A percentile compares a stretch with the other conserved stretches of the same genome.
These are phyloP conservation scores for Ophiosphaerella korrae DNA, from an alignment of 2,329 filamentous ascomycete species.

Conservation along the genomic window DNA sequence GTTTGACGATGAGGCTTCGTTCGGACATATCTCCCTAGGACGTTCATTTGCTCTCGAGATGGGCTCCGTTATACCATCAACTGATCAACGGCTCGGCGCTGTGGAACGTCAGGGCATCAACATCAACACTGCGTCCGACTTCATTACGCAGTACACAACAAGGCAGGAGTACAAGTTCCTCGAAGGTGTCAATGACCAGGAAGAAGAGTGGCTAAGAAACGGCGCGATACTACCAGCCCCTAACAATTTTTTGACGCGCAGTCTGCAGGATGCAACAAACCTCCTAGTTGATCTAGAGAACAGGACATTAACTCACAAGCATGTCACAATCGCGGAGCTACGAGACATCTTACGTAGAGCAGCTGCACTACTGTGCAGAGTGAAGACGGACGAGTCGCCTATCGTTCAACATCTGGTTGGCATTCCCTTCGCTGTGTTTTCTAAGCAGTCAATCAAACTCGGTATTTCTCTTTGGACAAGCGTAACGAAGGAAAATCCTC, in stretches of 20 bases:
- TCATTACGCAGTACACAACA: constrained; percentile 95
- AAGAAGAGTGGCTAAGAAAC: constrained; percentile 66
- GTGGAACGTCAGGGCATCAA: constrained; percentile 75
- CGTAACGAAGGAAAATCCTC: constrained; percentile 93
- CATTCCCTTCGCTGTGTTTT: constrained; percentile 92
- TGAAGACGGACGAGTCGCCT: constrained; percentile 73
- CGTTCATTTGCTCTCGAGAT: constrained; percentile 94
- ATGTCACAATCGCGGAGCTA: constrained; percentile 74
- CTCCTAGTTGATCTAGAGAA: constrained; percentile 74
- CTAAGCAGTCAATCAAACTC: constrained; percentile 92
- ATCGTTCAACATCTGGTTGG: constrained; percentile 87
- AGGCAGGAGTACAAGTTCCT: constrained; percentile 94
- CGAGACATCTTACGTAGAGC: constrained; percentile 83
- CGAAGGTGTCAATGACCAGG: constrained; percentile 72
- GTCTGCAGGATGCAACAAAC: constrained; percentile 57
- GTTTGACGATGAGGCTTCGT: constrained; percentile 87
- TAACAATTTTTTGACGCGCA: constrained; percentile 44
- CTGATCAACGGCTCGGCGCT: constrained; percentile 81
- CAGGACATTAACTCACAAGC: constrained; percentile 70
- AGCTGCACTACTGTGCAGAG: constrained; percentile 83
- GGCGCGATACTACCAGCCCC: constrained; percentile 18
- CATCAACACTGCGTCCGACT: constrained; percentile 93
- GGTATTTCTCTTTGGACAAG: constrained; percentile 96
- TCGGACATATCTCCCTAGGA: constrained; percentile 89
- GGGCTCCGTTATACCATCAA: constrained; percentile 82